Percentiles rank a stretch among this genome's conserved stretches.
Conservation (phyloP, 1,284 basidiomycete species). For the Rhodotorula sp. region DNA sequence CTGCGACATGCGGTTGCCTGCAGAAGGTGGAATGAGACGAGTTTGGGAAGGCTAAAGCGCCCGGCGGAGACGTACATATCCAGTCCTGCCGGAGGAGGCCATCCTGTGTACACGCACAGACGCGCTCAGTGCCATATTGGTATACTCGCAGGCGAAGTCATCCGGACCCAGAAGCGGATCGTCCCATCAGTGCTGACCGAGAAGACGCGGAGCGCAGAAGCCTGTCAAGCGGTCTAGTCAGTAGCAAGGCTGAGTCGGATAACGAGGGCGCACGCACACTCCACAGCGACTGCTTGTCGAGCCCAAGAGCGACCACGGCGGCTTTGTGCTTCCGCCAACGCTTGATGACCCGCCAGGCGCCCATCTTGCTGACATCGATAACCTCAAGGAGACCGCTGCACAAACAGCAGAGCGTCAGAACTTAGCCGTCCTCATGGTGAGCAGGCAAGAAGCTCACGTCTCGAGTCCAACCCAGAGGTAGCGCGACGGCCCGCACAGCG, state of each 20-base stretch:
- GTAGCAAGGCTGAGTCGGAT: background rate
- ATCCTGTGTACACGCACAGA: conserved; percentile 58
- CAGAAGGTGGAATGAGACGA: too few species aligned
- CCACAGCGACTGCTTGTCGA: conserved; percentile 73
- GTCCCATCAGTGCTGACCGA: conserved; percentile 74
- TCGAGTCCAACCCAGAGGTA: conserved; percentile 68
- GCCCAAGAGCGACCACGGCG: conserved; percentile 66
- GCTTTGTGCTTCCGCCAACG: conserved; percentile 77
- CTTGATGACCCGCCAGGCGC: conserved; percentile 76
- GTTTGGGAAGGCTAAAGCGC: too few species aligned
- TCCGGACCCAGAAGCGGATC: conserved; percentile 82
- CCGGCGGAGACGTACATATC: background rate
- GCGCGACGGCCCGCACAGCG: conserved; percentile 56
- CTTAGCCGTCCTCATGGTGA: conserved; percentile 53
- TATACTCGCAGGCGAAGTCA: conserved; percentile 58
- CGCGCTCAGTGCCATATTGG: conserved; percentile 18
- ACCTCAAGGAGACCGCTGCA: conserved; percentile 75
- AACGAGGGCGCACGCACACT: conserved; percentile 53
- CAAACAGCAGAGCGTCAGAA: conserved; percentile 69
- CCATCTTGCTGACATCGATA: conserved; percentile 62
- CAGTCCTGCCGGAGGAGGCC: conserved; percentile 64
- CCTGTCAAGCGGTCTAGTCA: conserved; percentile 30
- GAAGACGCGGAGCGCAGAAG: conserved; percentile 64
- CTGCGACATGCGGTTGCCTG: conserved; percentile 49
- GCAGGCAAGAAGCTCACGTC: conserved; percentile 72